phyloP scores from a whole-genome alignment of 345 rosid genomes.

The Linum lewisii region DNA sequence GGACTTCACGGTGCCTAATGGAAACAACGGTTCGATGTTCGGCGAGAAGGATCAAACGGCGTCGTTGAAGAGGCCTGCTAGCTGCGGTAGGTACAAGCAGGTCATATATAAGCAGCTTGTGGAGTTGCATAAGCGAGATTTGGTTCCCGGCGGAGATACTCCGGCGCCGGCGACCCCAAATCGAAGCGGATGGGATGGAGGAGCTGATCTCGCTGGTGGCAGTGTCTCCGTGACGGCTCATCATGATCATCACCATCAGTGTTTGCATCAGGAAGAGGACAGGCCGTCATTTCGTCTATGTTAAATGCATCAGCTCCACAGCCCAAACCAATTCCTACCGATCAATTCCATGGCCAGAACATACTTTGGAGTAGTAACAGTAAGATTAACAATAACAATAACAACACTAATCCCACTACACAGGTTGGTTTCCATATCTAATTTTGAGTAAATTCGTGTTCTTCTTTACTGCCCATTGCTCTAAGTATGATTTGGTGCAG shows the following conservation, averaged over 20 bases:
- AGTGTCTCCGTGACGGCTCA: slow-evolving; percentile 8
- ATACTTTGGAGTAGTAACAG: slow-evolving; percentile 25
- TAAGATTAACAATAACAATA: too few species aligned
- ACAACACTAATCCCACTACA: not conserved
- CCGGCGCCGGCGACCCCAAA: slow-evolving; percentile 29
- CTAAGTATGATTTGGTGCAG: not conserved
- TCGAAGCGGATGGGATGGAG: slow-evolving; percentile 21
- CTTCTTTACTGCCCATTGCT: not conserved
- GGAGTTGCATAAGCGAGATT: slow-evolving; percentile 41
- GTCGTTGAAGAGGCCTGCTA: slow-evolving; percentile 19
- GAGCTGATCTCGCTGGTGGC: slow-evolving; percentile 9
- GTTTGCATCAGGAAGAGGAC: slow-evolving; percentile 12
- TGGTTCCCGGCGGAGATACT: slow-evolving; percentile 25
- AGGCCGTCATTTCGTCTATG: slow-evolving; percentile 26
- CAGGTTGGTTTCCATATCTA: not conserved
- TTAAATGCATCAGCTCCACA: slow-evolving; percentile 26
- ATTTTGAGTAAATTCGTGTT: too few species aligned
- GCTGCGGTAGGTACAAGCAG: slow-evolving; percentile 46
- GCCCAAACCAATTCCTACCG: not conserved
- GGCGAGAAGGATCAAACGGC: slow-evolving; percentile 9
- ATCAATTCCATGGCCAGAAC: slow-evolving; percentile 17
- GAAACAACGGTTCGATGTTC: slow-evolving; percentile 11
- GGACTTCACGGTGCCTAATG: slow-evolving; percentile 56
- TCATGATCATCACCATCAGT: not conserved
- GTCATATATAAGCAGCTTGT: slow-evolving; percentile 53